Percentiles rank a stretch among this genome's conserved stretches.
phyloP scores from a whole-genome alignment of 225 moss, liverwort and hornwort genomes.

The Pseudisothecium myosuroides region DNA sequence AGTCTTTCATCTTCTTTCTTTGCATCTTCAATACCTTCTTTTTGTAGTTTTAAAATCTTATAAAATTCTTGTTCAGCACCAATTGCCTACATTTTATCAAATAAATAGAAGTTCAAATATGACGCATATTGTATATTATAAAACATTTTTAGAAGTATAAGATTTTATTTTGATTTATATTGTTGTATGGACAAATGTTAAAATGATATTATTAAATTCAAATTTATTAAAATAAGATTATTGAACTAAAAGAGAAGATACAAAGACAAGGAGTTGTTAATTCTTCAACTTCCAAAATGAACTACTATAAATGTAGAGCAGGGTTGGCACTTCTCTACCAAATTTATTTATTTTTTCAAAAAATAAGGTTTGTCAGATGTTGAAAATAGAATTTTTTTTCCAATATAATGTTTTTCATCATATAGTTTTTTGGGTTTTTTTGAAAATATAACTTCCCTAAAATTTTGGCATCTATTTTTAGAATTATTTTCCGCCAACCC shows the following conservation, averaged over 20 bases:
- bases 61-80: slow-evolving; percentile 60
- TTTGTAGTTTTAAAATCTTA: slow-evolving; percentile 54
- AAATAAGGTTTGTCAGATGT: too few relatives aligned
- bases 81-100: slow-evolving; percentile 21
- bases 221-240: not conserved
- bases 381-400: too few relatives aligned
- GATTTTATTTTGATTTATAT: not conserved
- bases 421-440: too few relatives aligned
- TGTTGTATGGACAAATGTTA: not conserved
- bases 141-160: too few relatives aligned
- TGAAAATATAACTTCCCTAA: too few relatives aligned
- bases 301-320: too few relatives aligned
- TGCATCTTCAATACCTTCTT: slow-evolving; percentile 36
- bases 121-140: accelerated
- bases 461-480: too few relatives aligned
- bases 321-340: too few relatives aligned
- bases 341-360: too few relatives aligned
- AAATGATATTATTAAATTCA: not conserved
- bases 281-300: not conserved
- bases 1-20: slow-evolving; percentile 28
- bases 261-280: not conserved
- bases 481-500: too few relatives aligned
- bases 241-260: not conserved
- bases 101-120: not conserved
- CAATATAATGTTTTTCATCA: too few relatives aligned